phyloP scores from a whole-genome alignment of 805 yeast genomes.

The Jamesozyma piceae region DNA sequence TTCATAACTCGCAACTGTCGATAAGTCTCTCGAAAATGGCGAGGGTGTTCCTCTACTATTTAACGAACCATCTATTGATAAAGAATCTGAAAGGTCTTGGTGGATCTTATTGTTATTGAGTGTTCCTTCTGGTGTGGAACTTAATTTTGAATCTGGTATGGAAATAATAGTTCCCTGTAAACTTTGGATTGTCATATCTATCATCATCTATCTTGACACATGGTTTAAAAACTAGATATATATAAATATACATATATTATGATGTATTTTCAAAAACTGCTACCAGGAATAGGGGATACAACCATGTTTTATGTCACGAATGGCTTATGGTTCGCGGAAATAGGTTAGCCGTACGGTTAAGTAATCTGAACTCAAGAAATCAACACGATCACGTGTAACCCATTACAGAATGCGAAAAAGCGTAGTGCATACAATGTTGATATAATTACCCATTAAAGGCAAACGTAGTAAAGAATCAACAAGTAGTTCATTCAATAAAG shows the following conservation, averaged over 20 bases:
- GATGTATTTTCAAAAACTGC: too few relatives aligned
- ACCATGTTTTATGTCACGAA: too few relatives aligned
- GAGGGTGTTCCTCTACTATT: constrained; percentile 6
- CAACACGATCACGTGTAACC: neutral
- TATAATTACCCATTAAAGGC: neutral
- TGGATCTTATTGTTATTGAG: neutral
- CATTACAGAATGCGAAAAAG: neutral
- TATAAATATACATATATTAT: too few relatives aligned
- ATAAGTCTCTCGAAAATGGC: constrained; percentile 18
- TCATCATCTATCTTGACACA: neutral
- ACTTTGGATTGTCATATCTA: neutral
- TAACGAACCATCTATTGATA: neutral
- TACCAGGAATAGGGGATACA: too few relatives aligned
- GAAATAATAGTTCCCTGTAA: neutral
- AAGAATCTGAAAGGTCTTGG: neutral
- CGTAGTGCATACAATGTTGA: neutral
- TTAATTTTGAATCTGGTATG: neutral
- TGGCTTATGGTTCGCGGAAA: neutral
- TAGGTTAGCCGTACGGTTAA: neutral
- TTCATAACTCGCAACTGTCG: constrained; percentile 24
- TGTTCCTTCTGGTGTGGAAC: neutral
- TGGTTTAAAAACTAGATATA: too few relatives aligned
- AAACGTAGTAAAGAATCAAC: neutral
- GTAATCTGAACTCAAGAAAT: neutral
- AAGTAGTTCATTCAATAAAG: too few relatives aligned